Evolutionary conservation across 129 eudicot species (phyloP), one percentile per base, ranked within the genome.

Genomic region (Rutidosis leptorrhynchoides): DNA sequence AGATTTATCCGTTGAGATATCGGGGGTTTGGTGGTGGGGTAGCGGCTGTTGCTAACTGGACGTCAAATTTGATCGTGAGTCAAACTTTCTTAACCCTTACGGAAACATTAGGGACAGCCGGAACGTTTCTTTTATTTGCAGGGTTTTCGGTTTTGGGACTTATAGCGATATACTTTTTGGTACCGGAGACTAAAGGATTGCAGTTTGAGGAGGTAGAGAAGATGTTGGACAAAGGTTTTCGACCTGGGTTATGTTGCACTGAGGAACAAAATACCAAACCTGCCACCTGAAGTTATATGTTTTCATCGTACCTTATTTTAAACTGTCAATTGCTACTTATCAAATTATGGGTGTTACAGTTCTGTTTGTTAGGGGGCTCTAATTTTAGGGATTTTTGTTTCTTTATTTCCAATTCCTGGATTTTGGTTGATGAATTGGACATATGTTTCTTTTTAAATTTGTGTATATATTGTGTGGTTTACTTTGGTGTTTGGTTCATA

Each of bases 31-130:
- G 87, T 11, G 90, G 90, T 37, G 95, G 95, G 25, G 75, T 66
- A 0, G 95, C 85, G 0, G 90, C 90, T 12, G 95, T 87, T 19
- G 46, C 90, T 7, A 79, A 79, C 24, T 87, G 95, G 95, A 46
- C 62, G 16, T 82, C 90, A 2, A 87, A 87, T 61, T 86, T 87
- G 20, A 46, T 84, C 0, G 87, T 87, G 43, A 87, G 95, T 49
- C 80, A 78, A 59, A 84, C 90, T 1, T 87, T 84, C 69, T 56
- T 87, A 61, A 73, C 83, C 1, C 16, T 87, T 53, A 87, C 90
- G 0, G 73, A 70, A 15, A 74, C 73, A 2, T 76, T 86, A 14
- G 87, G 87, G 37, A 59, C 85, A 3, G 63, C 83, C 1, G 87
- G 87, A 7, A 85, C 92, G 1, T 82, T 85, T 78, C 83, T 85